Conservation (phyloP, 2,329 filamentous ascomycete species). For the Stachybotrys chartarum region DNA sequence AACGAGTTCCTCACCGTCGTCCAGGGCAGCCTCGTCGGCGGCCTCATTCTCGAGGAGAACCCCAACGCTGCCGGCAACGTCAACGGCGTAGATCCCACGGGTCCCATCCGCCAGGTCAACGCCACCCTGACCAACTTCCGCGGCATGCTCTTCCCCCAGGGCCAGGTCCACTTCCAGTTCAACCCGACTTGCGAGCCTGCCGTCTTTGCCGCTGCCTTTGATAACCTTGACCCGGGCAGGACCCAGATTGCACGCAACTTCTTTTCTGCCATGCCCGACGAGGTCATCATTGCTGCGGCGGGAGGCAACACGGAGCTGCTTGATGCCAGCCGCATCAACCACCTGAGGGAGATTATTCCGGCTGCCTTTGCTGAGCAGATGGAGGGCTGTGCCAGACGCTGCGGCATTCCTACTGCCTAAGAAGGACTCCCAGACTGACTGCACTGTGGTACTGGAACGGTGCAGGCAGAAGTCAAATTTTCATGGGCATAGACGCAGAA, state of each 20-base stretch:
- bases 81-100: conserved; percentile 12
- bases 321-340: neutral
- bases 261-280: conserved; percentile 12
- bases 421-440: too few relatives aligned
- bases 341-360: conserved; percentile 2
- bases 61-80: conserved; percentile 15
- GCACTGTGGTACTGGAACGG: too few relatives aligned
- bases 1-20: conserved; percentile 33
- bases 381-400: conserved; percentile 2
- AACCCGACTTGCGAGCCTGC: conserved; percentile 36
- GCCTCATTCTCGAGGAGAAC: conserved; percentile 25
- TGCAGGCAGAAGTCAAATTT: too few relatives aligned
- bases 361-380: conserved; percentile 3
- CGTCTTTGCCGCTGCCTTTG: conserved; percentile 34
- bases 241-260: conserved; percentile 25
- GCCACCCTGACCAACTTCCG: conserved; percentile 21
- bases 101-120: conserved; percentile 16
- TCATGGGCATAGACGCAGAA: too few relatives aligned
- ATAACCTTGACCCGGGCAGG: conserved; percentile 30
- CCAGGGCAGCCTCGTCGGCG: conserved; percentile 25
- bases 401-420: neutral
- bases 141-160: conserved; percentile 35
- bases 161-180: conserved; percentile 35
- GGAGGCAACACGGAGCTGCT: conserved; percentile 5
- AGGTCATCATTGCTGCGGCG: conserved; percentile 9